Percentiles rank a stretch among this genome's conserved stretches.
These are phyloP conservation scores for Postia placenta DNA, from an alignment of 768 basidiomycete genomes.

Conservation along the genomic window DNA sequence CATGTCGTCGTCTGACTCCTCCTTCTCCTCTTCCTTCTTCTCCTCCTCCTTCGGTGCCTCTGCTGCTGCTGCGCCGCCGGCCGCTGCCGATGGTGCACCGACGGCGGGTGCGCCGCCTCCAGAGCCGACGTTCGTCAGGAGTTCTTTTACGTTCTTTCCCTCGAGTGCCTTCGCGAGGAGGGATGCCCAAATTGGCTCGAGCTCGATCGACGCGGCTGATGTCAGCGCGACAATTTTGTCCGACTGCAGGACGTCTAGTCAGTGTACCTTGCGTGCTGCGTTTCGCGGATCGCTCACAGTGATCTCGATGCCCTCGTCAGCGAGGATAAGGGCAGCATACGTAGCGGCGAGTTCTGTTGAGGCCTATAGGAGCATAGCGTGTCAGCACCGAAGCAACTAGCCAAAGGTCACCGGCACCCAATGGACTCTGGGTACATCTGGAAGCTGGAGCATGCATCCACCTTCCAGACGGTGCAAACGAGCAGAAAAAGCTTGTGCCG, in stretches of 20 bases:
- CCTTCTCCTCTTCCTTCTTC: constrained; percentile 84
- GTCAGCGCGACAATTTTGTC: constrained; percentile 92
- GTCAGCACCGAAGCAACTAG: neutral
- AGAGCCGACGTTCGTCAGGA: constrained; percentile 93
- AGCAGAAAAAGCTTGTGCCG: neutral
- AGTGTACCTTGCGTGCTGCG: neutral
- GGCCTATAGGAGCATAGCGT: constrained; percentile 29
- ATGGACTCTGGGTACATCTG: neutral
- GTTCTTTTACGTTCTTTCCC: constrained; percentile 95
- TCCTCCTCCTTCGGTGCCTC: constrained; percentile 73
- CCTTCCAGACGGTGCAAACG: neutral
- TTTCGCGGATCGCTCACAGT: constrained; percentile 56
- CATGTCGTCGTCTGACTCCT: constrained; percentile 89
- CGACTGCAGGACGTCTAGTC: constrained; percentile 40
- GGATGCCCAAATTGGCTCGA: constrained; percentile 96
- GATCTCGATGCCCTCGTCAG: constrained; percentile 95
- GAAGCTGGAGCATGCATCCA: neutral
- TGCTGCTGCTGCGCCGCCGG: constrained; percentile 55
- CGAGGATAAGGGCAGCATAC: constrained; percentile 97
- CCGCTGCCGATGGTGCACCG: constrained; percentile 48
- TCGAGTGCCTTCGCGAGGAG: constrained; percentile 97
- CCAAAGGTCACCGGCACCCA: neutral
- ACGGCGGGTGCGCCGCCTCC: constrained; percentile 70
- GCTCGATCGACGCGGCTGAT: constrained; percentile 72
- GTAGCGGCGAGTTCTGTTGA: constrained; percentile 82